These are phyloP conservation scores for Pittosporum tobira DNA, from an alignment of 129 eudicot species.

Conservation along the genomic window DNA sequence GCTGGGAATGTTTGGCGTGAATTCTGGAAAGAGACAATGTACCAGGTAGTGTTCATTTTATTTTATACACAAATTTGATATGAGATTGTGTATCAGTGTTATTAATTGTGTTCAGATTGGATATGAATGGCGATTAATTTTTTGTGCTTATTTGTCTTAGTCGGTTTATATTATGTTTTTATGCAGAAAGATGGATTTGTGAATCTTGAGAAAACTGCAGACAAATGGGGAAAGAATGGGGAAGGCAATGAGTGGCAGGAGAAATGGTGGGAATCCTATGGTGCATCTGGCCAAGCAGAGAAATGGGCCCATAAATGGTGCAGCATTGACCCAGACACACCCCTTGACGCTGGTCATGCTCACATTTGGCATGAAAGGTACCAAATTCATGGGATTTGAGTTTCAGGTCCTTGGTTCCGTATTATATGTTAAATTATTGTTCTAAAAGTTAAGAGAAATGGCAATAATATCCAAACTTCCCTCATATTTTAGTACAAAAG, in stretches of 20 bases:
- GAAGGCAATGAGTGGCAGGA: conserved; percentile 93
- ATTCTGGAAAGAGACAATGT: conserved; percentile 84
- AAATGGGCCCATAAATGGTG: conserved; percentile 99
- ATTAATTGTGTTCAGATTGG: not conserved
- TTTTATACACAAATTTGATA: not conserved
- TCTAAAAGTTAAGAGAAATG: no score
- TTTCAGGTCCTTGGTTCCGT: not conserved
- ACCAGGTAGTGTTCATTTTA: conserved; percentile 42
- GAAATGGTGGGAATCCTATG: conserved; percentile 82
- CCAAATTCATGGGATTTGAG: not conserved
- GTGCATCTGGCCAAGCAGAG: conserved; percentile 69
- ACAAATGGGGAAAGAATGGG: conserved; percentile 89
- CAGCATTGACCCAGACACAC: conserved; percentile 83
- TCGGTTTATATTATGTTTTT: conserved; percentile 7
- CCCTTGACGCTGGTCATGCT: conserved; percentile 81
- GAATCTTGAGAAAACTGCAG: conserved; percentile 81
- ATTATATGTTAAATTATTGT: not conserved
- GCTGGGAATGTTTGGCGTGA: conserved; percentile 90
- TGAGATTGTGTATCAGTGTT: not conserved
- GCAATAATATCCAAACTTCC: no score
- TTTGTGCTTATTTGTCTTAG: conserved; percentile 9
- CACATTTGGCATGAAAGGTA: conserved; percentile 99
- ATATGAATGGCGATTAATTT: not conserved
- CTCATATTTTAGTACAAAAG: no score
- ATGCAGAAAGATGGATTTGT: conserved; percentile 65